These are phyloP conservation scores for Passiflora organensis DNA, from an alignment of 345 rosid genomes.

Conservation along the genomic window DNA sequence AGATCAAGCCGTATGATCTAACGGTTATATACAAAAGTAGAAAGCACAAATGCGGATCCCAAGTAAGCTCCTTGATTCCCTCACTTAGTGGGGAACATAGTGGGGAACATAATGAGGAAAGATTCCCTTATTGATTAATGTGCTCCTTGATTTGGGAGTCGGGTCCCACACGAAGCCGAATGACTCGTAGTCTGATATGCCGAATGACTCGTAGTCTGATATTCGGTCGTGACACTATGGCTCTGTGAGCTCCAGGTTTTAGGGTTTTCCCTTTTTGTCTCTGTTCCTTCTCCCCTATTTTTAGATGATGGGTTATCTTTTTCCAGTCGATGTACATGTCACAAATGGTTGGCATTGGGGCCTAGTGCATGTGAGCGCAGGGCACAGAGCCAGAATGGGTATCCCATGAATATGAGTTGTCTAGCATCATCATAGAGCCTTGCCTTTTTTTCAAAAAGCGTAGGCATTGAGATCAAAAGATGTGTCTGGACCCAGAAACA, in stretches of 20 bases:
- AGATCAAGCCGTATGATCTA: too few species aligned
- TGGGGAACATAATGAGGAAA: too few species aligned
- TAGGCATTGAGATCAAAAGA: background rate
- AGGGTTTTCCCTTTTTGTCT: background rate
- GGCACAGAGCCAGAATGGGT: background rate
- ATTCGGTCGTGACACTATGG: too few species aligned
- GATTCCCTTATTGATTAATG: too few species aligned
- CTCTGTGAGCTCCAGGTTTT: background rate
- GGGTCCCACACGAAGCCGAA: too few species aligned
- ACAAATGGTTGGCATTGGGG: constrained; percentile 3
- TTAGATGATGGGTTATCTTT: background rate
- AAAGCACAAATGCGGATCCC: too few species aligned
- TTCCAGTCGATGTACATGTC: background rate
- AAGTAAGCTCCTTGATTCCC: too few species aligned
- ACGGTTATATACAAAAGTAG: too few species aligned
- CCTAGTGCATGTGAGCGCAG: constrained; percentile 33
- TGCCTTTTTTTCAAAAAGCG: background rate
- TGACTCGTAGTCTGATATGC: too few species aligned
- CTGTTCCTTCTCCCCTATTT: background rate
- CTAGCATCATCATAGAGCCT: constrained; percentile 9
- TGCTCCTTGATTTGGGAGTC: too few species aligned
- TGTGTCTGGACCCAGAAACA: background rate
- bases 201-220: too few species aligned
- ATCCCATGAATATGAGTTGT: constrained; percentile 35
- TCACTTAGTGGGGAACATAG: too few species aligned